These are phyloP conservation scores for Mucor indicus DNA, from an alignment of 371 early-diverging fungal species.

Conservation along the genomic window DNA sequence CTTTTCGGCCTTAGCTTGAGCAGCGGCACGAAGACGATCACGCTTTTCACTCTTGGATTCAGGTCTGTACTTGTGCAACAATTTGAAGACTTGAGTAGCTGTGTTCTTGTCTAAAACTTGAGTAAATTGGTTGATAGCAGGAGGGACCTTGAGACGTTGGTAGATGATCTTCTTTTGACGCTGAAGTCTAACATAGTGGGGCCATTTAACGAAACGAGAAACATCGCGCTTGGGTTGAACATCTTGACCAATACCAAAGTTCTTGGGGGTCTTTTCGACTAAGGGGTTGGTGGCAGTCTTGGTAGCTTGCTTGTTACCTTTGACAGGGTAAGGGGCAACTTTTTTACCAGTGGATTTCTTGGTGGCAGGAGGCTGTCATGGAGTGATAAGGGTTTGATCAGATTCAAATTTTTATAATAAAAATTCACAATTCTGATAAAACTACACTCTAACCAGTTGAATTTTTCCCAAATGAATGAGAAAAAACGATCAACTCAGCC, in stretches of 20 bases:
- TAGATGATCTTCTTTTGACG: constrained; percentile 95
- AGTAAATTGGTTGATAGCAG: constrained; percentile 99
- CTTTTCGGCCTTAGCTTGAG: constrained; percentile 82
- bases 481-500: not conserved
- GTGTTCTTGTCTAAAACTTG: constrained; percentile 96
- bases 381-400: constrained; percentile 8
- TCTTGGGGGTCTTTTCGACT: constrained; percentile 87
- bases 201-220: constrained; percentile 97
- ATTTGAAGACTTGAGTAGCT: constrained; percentile 95
- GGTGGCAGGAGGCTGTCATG: constrained; percentile 21
- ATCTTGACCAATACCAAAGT: constrained; percentile 93
- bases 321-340: constrained; percentile 86
- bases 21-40: constrained; percentile 84
- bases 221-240: constrained; percentile 96
- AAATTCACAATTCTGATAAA: constrained; percentile 1
- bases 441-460: not conserved
- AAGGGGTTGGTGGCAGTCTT: constrained; percentile 83
- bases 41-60: constrained; percentile 97
- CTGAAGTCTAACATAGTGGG: constrained; percentile 95
- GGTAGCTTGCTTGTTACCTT: constrained; percentile 61
- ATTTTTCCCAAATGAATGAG: not conserved
- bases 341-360: constrained; percentile 74
- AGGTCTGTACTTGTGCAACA: constrained; percentile 98
- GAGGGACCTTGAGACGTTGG: constrained; percentile 99
- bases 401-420: not conserved